Percentiles rank a stretch among this genome's conserved stretches.
phyloP scores from a whole-genome alignment of 352 stramenopile genomes.

The Phytophthora tubulina region DNA sequence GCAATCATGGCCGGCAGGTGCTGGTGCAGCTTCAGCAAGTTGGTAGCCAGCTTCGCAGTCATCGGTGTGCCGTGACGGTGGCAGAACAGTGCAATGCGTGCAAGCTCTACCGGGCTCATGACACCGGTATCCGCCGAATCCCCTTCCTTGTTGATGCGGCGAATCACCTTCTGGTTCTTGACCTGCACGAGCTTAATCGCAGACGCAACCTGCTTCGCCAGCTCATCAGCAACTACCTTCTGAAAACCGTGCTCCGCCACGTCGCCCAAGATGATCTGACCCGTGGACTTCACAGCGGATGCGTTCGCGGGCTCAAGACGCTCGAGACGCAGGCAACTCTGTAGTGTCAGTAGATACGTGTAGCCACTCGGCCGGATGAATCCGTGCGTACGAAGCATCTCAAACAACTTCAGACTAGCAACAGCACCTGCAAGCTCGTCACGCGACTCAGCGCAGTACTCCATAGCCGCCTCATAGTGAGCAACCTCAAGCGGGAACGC shows the following conservation, averaged over 20 bases:
- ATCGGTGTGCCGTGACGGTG: slow-evolving; percentile 64
- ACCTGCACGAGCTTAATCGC: slow-evolving; percentile 34
- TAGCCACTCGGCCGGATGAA: slow-evolving; percentile 83
- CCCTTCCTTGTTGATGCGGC: slow-evolving; percentile 34
- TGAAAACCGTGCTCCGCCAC: slow-evolving; percentile 64
- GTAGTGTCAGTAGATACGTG: slow-evolving; percentile 77
- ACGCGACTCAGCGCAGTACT: slow-evolving; percentile 56
- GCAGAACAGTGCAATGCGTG: slow-evolving; percentile 62
- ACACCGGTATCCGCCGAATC: slow-evolving; percentile 1
- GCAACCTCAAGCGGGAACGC: slow-evolving; percentile 62
- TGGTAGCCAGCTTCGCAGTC: slow-evolving; percentile 43
- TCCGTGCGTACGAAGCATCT: slow-evolving; percentile 67
- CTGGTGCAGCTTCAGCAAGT: slow-evolving; percentile 55
- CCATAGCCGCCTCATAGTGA: slow-evolving; percentile 80
- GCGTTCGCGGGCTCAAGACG: slow-evolving; percentile 52
- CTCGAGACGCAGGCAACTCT: slow-evolving; percentile 64
- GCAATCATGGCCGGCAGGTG: slow-evolving; percentile 45
- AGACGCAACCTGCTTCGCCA: slow-evolving; percentile 40
- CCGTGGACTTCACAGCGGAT: slow-evolving; percentile 42
- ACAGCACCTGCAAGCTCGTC: slow-evolving; percentile 47
- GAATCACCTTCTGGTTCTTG: slow-evolving; percentile 28
- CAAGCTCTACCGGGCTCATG: slow-evolving; percentile 60
- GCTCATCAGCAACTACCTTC: slow-evolving; percentile 29
- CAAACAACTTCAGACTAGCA: slow-evolving; percentile 75
- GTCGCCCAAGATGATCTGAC: slow-evolving; percentile 62